Conservation (phyloP, 2,329 filamentous ascomycete species). For the Xylariaceae sp. region DNA sequence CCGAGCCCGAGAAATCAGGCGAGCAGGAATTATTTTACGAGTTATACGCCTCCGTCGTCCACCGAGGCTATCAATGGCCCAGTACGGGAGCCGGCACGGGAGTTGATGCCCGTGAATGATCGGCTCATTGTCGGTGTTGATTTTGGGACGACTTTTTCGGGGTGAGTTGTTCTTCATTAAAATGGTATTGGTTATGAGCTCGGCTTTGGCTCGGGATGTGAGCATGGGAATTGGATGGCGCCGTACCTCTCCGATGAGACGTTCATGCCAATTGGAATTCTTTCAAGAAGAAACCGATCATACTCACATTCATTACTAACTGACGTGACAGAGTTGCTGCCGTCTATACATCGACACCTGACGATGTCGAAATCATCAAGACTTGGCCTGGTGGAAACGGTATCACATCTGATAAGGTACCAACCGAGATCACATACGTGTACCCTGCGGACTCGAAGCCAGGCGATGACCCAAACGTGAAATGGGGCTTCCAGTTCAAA, state of each 20-base stretch:
- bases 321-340: slow-evolving; percentile 55
- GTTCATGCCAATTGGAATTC: not conserved
- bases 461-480: slow-evolving; percentile 47
- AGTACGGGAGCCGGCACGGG: slow-evolving; percentile 51
- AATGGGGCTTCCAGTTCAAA: slow-evolving; percentile 82
- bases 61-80: slow-evolving; percentile 62
- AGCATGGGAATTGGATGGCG: not conserved
- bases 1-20: slow-evolving; percentile 50
- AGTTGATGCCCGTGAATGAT: slow-evolving; percentile 52
- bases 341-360: slow-evolving; percentile 70
- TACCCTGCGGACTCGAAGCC: slow-evolving; percentile 35
- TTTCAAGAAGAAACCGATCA: no score
- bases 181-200: no score
- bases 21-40: slow-evolving; percentile 54
- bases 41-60: slow-evolving; percentile 51
- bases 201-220: not conserved
- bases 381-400: slow-evolving; percentile 80
- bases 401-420: slow-evolving; percentile 85
- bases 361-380: slow-evolving; percentile 81
- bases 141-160: slow-evolving; percentile 81
- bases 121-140: slow-evolving; percentile 74
- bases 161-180: slow-evolving; percentile 45
- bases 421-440: slow-evolving; percentile 70
- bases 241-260: not conserved
- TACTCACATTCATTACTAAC: slow-evolving; percentile 9